A percentile compares a stretch with the other conserved stretches of the same genome.
Evolutionary conservation across 768 basidiomycete genomes (phyloP).

Genomic region (Lactarius indigo): DNA sequence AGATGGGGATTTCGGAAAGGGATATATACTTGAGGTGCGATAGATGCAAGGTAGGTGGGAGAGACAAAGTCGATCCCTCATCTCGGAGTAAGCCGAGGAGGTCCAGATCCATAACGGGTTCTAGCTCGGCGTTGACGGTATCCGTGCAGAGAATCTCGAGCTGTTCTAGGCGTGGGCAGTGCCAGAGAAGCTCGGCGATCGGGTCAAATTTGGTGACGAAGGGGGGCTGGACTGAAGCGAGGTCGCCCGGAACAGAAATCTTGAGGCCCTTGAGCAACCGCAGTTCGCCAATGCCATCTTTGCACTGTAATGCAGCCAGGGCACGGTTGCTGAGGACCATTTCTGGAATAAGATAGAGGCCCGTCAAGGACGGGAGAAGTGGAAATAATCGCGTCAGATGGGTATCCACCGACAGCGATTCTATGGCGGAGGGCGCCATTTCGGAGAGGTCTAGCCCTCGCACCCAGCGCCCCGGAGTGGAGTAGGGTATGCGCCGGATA

Average conservation of each 20-base stretch:
- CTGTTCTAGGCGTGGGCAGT: slow-evolving; percentile 20
- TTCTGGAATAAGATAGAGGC: slow-evolving; percentile 17
- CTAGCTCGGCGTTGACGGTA: slow-evolving; percentile 11
- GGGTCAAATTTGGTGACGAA: neutral
- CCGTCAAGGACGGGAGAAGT: slow-evolving; percentile 35
- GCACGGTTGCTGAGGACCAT: slow-evolving; percentile 21
- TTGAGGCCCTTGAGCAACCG: slow-evolving; percentile 22
- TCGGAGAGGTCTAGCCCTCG: slow-evolving; percentile 67
- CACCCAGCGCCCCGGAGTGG: slow-evolving; percentile 86
- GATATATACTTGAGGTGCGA: slow-evolving; percentile 55
- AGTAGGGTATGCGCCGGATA: slow-evolving; percentile 81
- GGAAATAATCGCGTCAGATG: slow-evolving; percentile 63
- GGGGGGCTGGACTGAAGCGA: neutral
- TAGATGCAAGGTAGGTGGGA: slow-evolving; percentile 48
- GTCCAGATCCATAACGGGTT: slow-evolving; percentile 1
- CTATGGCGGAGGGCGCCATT: slow-evolving; percentile 37
- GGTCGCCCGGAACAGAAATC: slow-evolving; percentile 17
- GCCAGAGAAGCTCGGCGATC: slow-evolving; percentile 10
- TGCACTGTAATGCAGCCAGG: slow-evolving; percentile 10
- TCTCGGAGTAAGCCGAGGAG: neutral
- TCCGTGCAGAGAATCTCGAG: slow-evolving; percentile 23
- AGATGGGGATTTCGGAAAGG: slow-evolving; percentile 63
- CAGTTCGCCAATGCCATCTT: slow-evolving; percentile 23
- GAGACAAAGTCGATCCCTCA: slow-evolving; percentile 24
- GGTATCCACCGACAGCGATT: slow-evolving; percentile 56